These are phyloP conservation scores for Osmanthus fragrans DNA, from an alignment of 257 asterid species.

Conservation along the genomic window DNA sequence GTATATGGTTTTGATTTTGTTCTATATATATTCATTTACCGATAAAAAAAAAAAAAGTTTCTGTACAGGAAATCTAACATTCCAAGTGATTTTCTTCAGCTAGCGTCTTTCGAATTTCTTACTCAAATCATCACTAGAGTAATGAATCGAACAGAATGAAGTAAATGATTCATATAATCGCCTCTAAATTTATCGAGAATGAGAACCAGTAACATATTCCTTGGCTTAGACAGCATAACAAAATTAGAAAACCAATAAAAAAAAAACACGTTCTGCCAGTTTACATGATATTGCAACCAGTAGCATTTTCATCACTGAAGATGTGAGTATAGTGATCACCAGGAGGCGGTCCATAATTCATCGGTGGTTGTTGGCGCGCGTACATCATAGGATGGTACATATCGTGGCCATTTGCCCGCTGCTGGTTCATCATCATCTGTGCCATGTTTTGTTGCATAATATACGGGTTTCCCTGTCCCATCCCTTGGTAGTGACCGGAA, in stretches of 20 bases:
- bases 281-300: constrained; percentile 71
- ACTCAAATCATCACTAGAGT: background rate
- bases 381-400: constrained; percentile 55
- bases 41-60: no score
- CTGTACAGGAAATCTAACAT: background rate
- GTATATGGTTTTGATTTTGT: no score
- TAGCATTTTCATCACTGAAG: constrained; percentile 76
- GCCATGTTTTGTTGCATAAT: constrained; percentile 52
- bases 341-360: constrained; percentile 47
- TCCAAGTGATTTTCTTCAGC: background rate
- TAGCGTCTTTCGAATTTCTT: background rate
- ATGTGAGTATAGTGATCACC: constrained; percentile 53
- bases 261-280: constrained; percentile 18
- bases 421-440: constrained; percentile 72
- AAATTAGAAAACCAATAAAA: constrained; percentile 8
- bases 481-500: constrained; percentile 42
- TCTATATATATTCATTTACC: no score
- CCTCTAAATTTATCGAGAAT: background rate
- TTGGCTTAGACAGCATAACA: background rate
- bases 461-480: constrained; percentile 43
- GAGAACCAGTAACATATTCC: background rate
- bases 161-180: background rate
- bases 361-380: constrained; percentile 38
- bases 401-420: constrained; percentile 44
- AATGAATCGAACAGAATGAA: background rate